phyloP scores from a whole-genome alignment of 1,284 basidiomycete species.

The Bondarzewia mesenterica region DNA sequence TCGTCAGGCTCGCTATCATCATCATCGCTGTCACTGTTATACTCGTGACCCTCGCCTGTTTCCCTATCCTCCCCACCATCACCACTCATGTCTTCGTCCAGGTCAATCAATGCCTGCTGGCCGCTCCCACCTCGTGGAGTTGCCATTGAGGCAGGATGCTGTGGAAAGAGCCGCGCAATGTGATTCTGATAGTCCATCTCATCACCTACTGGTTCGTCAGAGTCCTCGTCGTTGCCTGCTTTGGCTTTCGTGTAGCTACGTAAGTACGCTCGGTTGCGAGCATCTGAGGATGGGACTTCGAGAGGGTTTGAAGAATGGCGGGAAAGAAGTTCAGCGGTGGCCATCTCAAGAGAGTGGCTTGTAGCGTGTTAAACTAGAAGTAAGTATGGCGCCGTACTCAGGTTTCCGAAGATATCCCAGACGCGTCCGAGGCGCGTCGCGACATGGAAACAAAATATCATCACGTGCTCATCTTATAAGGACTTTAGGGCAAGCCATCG shows the following conservation, averaged over 20 bases:
- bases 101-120: conserved; percentile 28
- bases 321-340: conserved; percentile 40
- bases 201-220: conserved; percentile 43
- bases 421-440: background rate
- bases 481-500: background rate
- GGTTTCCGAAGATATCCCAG: too few relatives aligned
- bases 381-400: too few relatives aligned
- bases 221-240: conserved; percentile 21
- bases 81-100: conserved; percentile 43
- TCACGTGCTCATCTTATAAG: background rate
- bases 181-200: conserved; percentile 46
- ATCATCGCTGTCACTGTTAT: conserved; percentile 2
- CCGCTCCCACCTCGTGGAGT: conserved; percentile 12
- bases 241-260: conserved; percentile 25
- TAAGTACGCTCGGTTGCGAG: conserved; percentile 40
- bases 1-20: conserved; percentile 20
- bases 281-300: conserved; percentile 60
- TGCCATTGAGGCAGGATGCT: conserved; percentile 5
- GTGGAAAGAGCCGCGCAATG: conserved; percentile 33
- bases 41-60: conserved; percentile 20
- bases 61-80: conserved; percentile 32
- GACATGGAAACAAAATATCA: too few relatives aligned
- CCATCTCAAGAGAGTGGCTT: conserved; percentile 13
- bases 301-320: conserved; percentile 76
- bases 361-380: too few relatives aligned